Evolutionary conservation across 805 yeast species (phyloP).

Genomic region (Metschnikowia proteae): DNA sequence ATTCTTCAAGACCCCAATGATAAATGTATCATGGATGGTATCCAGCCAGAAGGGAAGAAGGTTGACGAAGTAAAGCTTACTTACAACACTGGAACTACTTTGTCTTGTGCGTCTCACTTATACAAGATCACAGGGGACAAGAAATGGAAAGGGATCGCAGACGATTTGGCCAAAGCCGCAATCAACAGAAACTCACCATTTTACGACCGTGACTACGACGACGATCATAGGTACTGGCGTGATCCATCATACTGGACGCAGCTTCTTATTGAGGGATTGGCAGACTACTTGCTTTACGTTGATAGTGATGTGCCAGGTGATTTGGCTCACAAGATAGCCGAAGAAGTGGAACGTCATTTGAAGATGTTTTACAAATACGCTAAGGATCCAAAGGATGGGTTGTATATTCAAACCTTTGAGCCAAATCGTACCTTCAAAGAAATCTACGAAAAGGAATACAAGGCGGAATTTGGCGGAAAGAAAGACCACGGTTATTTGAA

Average conservation of each 20-base stretch:
- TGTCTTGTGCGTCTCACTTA: slow-evolving; percentile 68
- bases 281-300: slow-evolving; percentile 55
- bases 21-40: slow-evolving; percentile 59
- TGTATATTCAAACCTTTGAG: slow-evolving; percentile 58
- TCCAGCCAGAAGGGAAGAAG: slow-evolving; percentile 41
- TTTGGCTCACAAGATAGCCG: slow-evolving; percentile 33
- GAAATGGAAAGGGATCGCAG: slow-evolving; percentile 66
- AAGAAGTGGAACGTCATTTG: slow-evolving; percentile 51
- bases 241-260: slow-evolving; percentile 63
- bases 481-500: slow-evolving; percentile 48
- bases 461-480: slow-evolving; percentile 51
- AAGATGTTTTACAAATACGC: slow-evolving; percentile 54
- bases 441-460: slow-evolving; percentile 46
- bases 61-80: slow-evolving; percentile 57
- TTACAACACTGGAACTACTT: slow-evolving; percentile 64
- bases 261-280: slow-evolving; percentile 61
- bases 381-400: slow-evolving; percentile 55
- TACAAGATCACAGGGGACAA: slow-evolving; percentile 91
- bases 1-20: slow-evolving; percentile 51
- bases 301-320: slow-evolving; percentile 39
- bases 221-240: slow-evolving; percentile 57
- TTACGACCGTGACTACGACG: slow-evolving; percentile 60
- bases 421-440: slow-evolving; percentile 51
- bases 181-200: slow-evolving; percentile 53
- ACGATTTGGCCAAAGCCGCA: slow-evolving; percentile 54